These are phyloP conservation scores for Nakazawaea anatomiae DNA, from an alignment of 805 yeast species.

Conservation along the genomic window DNA sequence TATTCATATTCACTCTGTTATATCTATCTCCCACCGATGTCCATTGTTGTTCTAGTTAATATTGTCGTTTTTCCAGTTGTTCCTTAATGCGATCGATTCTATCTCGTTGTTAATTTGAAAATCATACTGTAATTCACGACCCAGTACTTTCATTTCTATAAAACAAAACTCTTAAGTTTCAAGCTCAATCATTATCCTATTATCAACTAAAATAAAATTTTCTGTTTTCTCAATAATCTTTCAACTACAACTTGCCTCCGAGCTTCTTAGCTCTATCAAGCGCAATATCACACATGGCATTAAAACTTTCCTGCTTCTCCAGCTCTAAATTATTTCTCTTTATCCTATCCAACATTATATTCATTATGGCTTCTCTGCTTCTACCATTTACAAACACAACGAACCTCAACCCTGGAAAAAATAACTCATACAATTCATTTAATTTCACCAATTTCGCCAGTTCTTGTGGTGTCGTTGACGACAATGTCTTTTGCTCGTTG, in stretches of 20 bases:
- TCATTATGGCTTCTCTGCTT: conserved; percentile 57
- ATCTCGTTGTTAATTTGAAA: no score
- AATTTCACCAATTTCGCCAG: conserved; percentile 42
- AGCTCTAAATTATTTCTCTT: conserved; percentile 39
- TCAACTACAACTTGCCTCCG: conserved; percentile 25
- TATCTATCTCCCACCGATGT: not conserved
- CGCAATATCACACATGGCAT: conserved; percentile 93
- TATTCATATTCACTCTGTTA: no score
- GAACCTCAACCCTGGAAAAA: conserved; percentile 65
- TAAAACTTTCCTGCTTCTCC: conserved; percentile 65
- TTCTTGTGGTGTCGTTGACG: conserved; percentile 40
- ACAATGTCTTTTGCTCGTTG: conserved; percentile 64
- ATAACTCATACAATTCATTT: conserved; percentile 41
- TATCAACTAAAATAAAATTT: no score
- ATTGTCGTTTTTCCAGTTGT: no score
- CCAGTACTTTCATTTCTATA: no score
- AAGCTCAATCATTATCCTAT: no score
- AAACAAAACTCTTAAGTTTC: no score
- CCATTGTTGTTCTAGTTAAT: not conserved
- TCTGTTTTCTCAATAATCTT: no score
- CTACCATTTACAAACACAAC: conserved; percentile 90
- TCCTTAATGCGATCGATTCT: no score
- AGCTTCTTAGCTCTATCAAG: conserved; percentile 63
- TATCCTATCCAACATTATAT: conserved; percentile 55
- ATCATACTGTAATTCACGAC: no score